Evolutionary conservation across 352 stramenopile species (phyloP), one percentile per base, ranked within the genome.

Genomic region (Stramenopiles sp.): DNA sequence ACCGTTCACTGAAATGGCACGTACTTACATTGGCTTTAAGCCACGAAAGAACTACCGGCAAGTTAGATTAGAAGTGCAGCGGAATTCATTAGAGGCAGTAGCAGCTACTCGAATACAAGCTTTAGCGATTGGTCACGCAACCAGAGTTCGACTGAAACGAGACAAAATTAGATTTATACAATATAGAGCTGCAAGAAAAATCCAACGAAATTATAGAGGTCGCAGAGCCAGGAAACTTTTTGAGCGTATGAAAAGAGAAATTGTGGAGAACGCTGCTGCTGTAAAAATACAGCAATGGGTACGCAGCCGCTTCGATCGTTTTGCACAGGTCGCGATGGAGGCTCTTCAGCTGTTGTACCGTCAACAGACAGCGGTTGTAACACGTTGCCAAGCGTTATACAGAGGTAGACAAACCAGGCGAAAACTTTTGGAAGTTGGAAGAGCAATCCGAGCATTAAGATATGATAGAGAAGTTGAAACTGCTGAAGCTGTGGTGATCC

Each of bases 21-120:
- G 67, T 44, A 81, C 80, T 4, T 84, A 82, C 75, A 83, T 71
- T 14, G 82, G 82, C 7, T 84, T 84, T 76, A 76, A 75, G 29
- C 82, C 82, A 14, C 4, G 14, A 55, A 55, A 55, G 4, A 55
- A 55, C 14, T 55, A 55, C 14, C 4, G 39, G 14, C 4, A 55
- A 55, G 14, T 55, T 14, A 4, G 39, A 14, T 55, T 55, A 55
- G 14, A 55, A 55, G 14, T 55, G 14, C 39, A 55, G 39, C 39
- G 39, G 14, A 14, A 55, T 55, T 14, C 39, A 4, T 55, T 55
- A 14, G 39, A 55, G 14, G 14, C 4, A 55, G 39, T 14, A 14
- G 39, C 39, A 14, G 39, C 39, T 55, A 55, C 14, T 14, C 39
- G 39, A 14, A 55, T 55, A 55, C 39, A 55, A 55, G 39, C 39